Evolutionary conservation across 2,329 filamentous ascomycete genomes (phyloP).

Genomic region (Aaosphaeria arxii): DNA sequence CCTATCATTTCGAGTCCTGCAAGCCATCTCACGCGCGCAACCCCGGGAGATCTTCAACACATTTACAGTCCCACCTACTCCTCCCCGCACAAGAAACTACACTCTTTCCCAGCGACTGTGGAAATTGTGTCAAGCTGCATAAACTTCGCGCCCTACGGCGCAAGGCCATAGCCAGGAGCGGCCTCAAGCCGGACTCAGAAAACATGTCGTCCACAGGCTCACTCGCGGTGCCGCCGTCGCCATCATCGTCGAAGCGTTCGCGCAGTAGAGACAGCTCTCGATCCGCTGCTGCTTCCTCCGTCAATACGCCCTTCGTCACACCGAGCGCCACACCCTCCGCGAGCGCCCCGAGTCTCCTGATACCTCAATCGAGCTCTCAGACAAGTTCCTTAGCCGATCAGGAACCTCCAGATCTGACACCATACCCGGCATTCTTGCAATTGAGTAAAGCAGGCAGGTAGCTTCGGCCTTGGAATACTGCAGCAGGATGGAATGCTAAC

Average conservation of each 20-base stretch:
- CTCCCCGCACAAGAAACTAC: not conserved
- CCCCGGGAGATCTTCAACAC: too few species aligned
- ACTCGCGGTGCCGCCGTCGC: constrained; percentile 28
- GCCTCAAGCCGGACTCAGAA: constrained; percentile 18
- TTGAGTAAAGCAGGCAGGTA: constrained; percentile 49
- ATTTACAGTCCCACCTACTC: too few species aligned
- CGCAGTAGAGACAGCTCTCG: constrained; percentile 37
- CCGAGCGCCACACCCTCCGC: constrained; percentile 18
- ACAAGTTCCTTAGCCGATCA: constrained; percentile 6
- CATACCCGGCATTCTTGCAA: constrained; percentile 54
- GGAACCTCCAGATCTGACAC: constrained; percentile 17
- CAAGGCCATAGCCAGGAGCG: constrained; percentile 37
- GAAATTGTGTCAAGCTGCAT: constrained; percentile 35
- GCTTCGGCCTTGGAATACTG: constrained; percentile 1
- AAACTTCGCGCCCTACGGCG: constrained; percentile 39
- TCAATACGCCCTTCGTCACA: constrained; percentile 18
- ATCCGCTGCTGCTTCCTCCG: constrained; percentile 23
- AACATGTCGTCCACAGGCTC: constrained; percentile 21
- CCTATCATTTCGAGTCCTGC: too few species aligned
- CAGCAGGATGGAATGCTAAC: too few species aligned
- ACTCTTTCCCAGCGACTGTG: not conserved
- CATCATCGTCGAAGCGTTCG: constrained; percentile 39
- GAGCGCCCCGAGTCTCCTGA: constrained; percentile 31
- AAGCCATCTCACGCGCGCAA: too few species aligned
- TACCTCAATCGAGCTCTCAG: constrained; percentile 10